Evolutionary conservation across 805 yeast species (phyloP).

Genomic region (Hanseniaspora lindneri): DNA sequence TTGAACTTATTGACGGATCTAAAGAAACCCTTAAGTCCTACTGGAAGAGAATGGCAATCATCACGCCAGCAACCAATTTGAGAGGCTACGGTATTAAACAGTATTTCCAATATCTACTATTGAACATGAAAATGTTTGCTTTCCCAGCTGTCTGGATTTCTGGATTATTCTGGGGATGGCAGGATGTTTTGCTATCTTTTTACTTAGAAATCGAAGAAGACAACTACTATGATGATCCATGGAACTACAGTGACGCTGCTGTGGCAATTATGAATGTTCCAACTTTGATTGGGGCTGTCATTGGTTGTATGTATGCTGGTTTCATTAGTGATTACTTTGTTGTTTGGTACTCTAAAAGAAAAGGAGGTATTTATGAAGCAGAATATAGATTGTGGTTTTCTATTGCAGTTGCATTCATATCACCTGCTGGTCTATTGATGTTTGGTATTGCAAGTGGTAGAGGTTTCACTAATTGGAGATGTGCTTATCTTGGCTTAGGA

Average conservation of each 20-base stretch:
- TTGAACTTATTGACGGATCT: constrained; percentile 30
- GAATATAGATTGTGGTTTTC: constrained; percentile 52
- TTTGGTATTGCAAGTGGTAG: constrained; percentile 57
- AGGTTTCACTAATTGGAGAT: constrained; percentile 38
- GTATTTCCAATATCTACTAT: constrained; percentile 40
- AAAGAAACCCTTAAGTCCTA: constrained; percentile 35
- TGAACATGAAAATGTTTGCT: constrained; percentile 44
- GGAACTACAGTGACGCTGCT: constrained; percentile 50
- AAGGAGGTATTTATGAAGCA: constrained; percentile 52
- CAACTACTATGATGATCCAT: constrained; percentile 52
- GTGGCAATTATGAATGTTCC: constrained; percentile 72
- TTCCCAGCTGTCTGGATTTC: constrained; percentile 56
- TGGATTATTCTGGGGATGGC: constrained; percentile 70
- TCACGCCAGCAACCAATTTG: constrained; percentile 49
- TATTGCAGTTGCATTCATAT: constrained; percentile 42
- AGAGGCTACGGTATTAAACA: constrained; percentile 57
- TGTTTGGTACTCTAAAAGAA: constrained; percentile 47
- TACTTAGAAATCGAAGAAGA: constrained; percentile 65
- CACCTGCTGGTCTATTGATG: constrained; percentile 51
- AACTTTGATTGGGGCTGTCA: constrained; percentile 49
- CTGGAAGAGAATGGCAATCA: constrained; percentile 36
- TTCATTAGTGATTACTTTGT: constrained; percentile 48
- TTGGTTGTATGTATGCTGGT: constrained; percentile 60
- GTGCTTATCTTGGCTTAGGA: constrained; percentile 49
- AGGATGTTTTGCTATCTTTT: constrained; percentile 64